Base-by-base conservation (phyloP, 1,139 yeast genomes). In the Kurtzmaniella quercitrusa region DNA sequence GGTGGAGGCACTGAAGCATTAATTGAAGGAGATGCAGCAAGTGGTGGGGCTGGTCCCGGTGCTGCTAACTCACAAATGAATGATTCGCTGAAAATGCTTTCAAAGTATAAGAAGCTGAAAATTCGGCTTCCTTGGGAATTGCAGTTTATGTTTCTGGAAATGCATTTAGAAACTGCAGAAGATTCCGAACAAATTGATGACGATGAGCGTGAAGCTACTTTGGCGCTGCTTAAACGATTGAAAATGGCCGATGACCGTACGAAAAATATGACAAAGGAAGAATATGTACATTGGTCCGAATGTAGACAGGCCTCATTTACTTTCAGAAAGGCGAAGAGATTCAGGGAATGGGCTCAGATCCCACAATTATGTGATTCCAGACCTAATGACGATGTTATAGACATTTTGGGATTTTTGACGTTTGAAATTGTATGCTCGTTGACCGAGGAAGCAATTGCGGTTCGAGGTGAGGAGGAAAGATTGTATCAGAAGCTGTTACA, bases 301-400 rank as follows among this genome's bases (percentile, higher is more conserved):
- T 93, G 98, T 65, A 79, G 99, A 50, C 98, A 93, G 61, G 98
- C 98, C 1, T 84, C 95, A 44, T 94, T 93, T 59, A 94, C 98
- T 0, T 93, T 89, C 56, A 75, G 98, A 54, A 93, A 94, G 61
- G 88, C 87, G 15, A 88, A 91, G 60, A 71, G 97, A 56, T 93
- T 93, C 59, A 77, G 95, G 56, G 99, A 93, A 58, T 93, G 98
- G 98, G 94, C 96, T 6, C 95, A 94, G 16, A 80, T 93, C 40
- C 67, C 88, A 0, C 85, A 82, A 44, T 65, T 94, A 39, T 85
- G 95, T 16, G 98, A 94, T 50, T 80, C 94, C 17, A 80, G 94
- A 54, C 96, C 98, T 2, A 88, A 87, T 57, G 98, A 93, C 63
- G 99, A 93, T 69, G 96, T 93, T 22, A 83, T 94, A 49, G 99